These are phyloP conservation scores for Hibiscus tridactylites DNA, from an alignment of 345 rosid species.

Conservation along the genomic window DNA sequence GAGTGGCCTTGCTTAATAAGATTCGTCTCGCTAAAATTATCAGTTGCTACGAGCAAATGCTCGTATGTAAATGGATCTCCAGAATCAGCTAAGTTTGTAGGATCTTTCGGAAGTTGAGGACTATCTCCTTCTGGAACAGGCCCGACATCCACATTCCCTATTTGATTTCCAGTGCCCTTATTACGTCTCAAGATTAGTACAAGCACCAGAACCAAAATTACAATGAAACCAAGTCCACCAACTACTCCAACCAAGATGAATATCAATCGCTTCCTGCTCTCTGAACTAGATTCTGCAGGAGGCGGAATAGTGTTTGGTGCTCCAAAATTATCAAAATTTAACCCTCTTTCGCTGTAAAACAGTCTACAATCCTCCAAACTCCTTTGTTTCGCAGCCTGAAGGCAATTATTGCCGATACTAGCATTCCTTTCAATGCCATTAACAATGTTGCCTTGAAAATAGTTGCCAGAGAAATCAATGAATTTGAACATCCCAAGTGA, in stretches of 20 bases:
- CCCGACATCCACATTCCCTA: slow-evolving; percentile 43
- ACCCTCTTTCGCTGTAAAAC: slow-evolving; percentile 41
- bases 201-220: slow-evolving; percentile 29
- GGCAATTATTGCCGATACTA: slow-evolving; percentile 44
- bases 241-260: slow-evolving; percentile 40
- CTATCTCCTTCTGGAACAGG: slow-evolving; percentile 53
- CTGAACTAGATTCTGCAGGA: slow-evolving; percentile 8
- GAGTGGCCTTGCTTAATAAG: slow-evolving; percentile 83
- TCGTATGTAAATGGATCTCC: slow-evolving; percentile 63
- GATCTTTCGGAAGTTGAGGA: slow-evolving; percentile 33
- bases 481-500: slow-evolving; percentile 31
- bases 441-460: slow-evolving; percentile 58
- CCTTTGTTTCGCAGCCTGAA: slow-evolving; percentile 30
- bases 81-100: slow-evolving; percentile 32
- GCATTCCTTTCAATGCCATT: slow-evolving; percentile 28
- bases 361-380: slow-evolving; percentile 32
- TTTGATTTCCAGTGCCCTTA: slow-evolving; percentile 24
- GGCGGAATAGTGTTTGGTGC: slow-evolving; percentile 23
- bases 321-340: slow-evolving; percentile 46
- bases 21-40: slow-evolving; percentile 45
- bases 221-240: slow-evolving; percentile 41
- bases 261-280: slow-evolving; percentile 30
- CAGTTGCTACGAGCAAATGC: slow-evolving; percentile 54
- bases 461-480: slow-evolving; percentile 66
- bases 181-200: slow-evolving; percentile 29